Conservation (phyloP, 2,329 filamentous ascomycete genomes). For the Chaetomium strumarium region DNA sequence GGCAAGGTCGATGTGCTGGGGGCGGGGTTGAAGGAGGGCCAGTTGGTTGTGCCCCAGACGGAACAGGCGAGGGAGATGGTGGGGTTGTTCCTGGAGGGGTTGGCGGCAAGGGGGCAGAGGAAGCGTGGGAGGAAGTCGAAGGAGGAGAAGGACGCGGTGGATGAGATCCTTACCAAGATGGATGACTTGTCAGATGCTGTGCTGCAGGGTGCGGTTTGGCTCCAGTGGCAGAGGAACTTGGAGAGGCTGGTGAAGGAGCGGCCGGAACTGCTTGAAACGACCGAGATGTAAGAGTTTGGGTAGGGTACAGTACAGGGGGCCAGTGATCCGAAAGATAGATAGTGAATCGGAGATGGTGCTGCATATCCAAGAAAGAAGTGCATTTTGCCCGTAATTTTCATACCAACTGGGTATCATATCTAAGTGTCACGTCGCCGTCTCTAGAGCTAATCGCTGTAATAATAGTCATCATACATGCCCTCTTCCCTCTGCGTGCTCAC, state of each 20-base stretch:
- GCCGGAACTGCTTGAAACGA: conserved; percentile 10
- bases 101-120: conserved; percentile 18
- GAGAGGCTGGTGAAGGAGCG: conserved; percentile 13
- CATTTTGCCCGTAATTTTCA: not conserved
- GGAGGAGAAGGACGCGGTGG: conserved; percentile 20
- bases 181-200: conserved; percentile 79
- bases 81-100: conserved; percentile 31
- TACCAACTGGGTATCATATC: not conserved
- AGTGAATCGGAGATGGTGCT: no score
- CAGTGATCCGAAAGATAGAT: no score
- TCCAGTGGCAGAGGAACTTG: conserved; percentile 64
- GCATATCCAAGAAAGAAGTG: not conserved
- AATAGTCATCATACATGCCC: conserved; percentile 50
- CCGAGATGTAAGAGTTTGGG: no score
- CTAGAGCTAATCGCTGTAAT: conserved; percentile 42
- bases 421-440: not conserved
- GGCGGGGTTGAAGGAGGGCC: conserved; percentile 40
- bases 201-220: conserved; percentile 70
- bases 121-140: not conserved
- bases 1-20: conserved; percentile 59
- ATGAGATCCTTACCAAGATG: conserved; percentile 48
- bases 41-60: conserved; percentile 27
- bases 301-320: no score
- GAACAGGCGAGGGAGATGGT: conserved; percentile 33
- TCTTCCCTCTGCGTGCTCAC: conserved; percentile 57